Percentiles rank a stretch among this genome's conserved stretches.
Evolutionary conservation across 176 grass and related monocot genomes (phyloP).

Genomic region (Ensete ventricosum): DNA sequence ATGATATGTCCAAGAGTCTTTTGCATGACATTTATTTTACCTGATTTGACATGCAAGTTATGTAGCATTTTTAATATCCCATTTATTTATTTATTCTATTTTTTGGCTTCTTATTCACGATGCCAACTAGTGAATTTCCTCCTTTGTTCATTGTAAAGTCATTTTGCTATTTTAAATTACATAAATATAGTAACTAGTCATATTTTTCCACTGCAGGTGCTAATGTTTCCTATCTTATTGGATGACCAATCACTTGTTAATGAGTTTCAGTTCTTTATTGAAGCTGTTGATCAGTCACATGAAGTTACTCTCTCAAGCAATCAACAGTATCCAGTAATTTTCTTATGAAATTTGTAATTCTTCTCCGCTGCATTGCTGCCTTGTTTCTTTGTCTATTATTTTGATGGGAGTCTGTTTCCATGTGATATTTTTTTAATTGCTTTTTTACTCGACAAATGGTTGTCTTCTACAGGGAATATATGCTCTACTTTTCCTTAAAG

Average conservation of each 20-base stretch:
- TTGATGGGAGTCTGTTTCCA: background rate
- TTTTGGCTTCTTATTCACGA: background rate
- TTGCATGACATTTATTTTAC: background rate
- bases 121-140: too few relatives aligned
- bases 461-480: constrained; percentile 54
- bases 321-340: constrained; percentile 90
- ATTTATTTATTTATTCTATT: background rate
- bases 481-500: constrained; percentile 83
- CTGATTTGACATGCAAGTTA: background rate
- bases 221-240: constrained; percentile 71
- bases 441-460: constrained; percentile 23
- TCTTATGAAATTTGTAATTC: constrained; percentile 11
- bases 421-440: constrained; percentile 5
- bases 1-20: background rate
- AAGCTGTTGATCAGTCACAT: constrained; percentile 69
- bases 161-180: background rate
- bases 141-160: background rate
- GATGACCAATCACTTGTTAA: constrained; percentile 66
- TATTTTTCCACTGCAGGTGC: constrained; percentile 43
- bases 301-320: constrained; percentile 79
- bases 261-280: constrained; percentile 88
- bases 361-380: background rate
- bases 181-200: constrained; percentile 3
- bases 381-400: constrained; percentile 1
- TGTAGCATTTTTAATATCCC: background rate